These are phyloP conservation scores for Populus euphratica DNA, from an alignment of 345 rosid genomes.

Conservation along the genomic window DNA sequence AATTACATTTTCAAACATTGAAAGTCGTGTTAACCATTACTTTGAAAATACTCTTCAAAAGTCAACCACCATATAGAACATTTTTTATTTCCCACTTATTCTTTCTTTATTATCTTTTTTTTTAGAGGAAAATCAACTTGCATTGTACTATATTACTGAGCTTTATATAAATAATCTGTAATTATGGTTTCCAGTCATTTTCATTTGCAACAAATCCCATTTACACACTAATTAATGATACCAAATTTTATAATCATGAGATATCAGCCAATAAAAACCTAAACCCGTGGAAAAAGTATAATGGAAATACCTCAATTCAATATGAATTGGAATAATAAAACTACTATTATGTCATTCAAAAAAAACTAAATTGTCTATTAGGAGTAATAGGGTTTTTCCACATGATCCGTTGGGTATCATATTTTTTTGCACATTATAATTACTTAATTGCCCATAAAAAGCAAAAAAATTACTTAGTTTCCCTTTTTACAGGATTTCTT, in stretches of 20 bases:
- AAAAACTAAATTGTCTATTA: too few relatives aligned
- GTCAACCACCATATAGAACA: conserved; percentile 48
- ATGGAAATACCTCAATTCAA: too few relatives aligned
- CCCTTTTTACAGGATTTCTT: too few relatives aligned
- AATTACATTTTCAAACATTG: too few relatives aligned
- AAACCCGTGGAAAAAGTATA: too few relatives aligned
- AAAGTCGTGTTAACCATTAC: conserved; percentile 21
- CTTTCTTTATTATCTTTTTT: background rate
- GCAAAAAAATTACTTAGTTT: too few relatives aligned
- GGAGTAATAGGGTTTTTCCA: too few relatives aligned
- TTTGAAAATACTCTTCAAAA: conserved; percentile 40
- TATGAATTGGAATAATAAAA: too few relatives aligned
- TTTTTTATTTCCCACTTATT: conserved; percentile 3
- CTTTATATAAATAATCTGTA: background rate
- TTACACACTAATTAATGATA: background rate
- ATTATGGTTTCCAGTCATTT: conserved; percentile 26
- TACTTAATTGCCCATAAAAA: too few relatives aligned
- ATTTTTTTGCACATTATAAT: too few relatives aligned
- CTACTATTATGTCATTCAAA: too few relatives aligned
- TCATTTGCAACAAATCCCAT: conserved; percentile 13
- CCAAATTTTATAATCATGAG: background rate
- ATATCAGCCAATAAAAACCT: background rate
- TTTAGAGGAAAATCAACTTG: background rate
- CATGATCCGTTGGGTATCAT: too few relatives aligned
- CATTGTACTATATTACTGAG: background rate